Evolutionary conservation across 306 rosid species (phyloP).

Genomic region (Adenanthera pavonina): DNA sequence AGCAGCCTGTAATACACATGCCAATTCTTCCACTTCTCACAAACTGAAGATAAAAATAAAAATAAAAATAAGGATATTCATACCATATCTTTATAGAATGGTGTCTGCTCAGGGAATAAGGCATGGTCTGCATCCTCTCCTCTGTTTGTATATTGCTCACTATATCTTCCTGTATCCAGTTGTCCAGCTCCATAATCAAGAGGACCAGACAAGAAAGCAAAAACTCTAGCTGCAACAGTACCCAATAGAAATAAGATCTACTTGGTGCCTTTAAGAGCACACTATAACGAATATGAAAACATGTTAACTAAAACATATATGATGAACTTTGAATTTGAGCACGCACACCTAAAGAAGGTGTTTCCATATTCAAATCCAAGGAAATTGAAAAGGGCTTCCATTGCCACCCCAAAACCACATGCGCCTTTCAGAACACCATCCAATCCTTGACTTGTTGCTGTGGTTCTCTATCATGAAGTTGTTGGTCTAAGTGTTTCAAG

Average conservation of each 20-base stretch:
- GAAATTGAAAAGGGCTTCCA: constrained; percentile 88
- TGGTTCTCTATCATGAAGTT: constrained; percentile 96
- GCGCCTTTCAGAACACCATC: constrained; percentile 94
- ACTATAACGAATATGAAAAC: constrained; percentile 15
- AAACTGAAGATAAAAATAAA: constrained; percentile 27
- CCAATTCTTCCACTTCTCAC: constrained; percentile 46
- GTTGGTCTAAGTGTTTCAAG: constrained; percentile 92
- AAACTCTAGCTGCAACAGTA: constrained; percentile 80
- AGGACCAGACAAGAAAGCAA: constrained; percentile 92
- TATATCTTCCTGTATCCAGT: constrained; percentile 90
- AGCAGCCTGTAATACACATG: constrained; percentile 78
- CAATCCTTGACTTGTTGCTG: constrained; percentile 84
- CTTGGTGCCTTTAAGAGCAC: constrained; percentile 34
- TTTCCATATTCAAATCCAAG: constrained; percentile 98
- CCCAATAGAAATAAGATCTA: constrained; percentile 44
- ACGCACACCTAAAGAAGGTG: constrained; percentile 84
- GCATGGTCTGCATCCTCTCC: constrained; percentile 98
- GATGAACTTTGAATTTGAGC: constrained; percentile 36
- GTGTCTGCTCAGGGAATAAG: constrained; percentile 97
- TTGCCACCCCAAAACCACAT: constrained; percentile 93
- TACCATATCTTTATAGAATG: constrained; percentile 95
- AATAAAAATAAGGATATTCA: constrained; percentile 32
- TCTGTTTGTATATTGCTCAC: constrained; percentile 98
- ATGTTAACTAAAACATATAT: constrained; percentile 27
- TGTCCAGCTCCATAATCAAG: constrained; percentile 98